Evolutionary conservation across 164 flowering plant genomes (phyloP).

Genomic region (Kalanchoe fedtschenkoi): DNA sequence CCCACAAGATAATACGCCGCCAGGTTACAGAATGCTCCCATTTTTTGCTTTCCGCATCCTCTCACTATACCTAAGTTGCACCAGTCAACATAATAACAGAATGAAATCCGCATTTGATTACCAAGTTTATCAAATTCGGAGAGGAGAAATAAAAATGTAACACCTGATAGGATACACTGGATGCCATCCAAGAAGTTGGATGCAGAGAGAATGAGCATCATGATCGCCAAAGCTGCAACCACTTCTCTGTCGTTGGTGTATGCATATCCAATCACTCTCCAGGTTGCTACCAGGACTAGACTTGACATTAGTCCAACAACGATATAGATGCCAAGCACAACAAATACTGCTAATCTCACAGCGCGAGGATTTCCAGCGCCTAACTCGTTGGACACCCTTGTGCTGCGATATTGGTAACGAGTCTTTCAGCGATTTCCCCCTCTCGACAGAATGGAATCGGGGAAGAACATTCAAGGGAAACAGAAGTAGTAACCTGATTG

Average conservation of each 20-base stretch:
- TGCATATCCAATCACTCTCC: conserved; percentile 18
- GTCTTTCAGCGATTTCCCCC: too few relatives aligned
- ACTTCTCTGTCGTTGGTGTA: conserved; percentile 19
- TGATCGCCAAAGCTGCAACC: conserved; percentile 17
- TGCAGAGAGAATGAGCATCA: conserved; percentile 17
- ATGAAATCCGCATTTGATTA: neutral
- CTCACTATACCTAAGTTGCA: conserved; percentile 17
- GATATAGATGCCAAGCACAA: conserved; percentile 13
- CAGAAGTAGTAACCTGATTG: conserved; percentile 25
- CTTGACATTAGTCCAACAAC: conserved; percentile 15
- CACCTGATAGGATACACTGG: conserved; percentile 24
- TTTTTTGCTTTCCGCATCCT: conserved; percentile 38
- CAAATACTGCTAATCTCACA: conserved; percentile 18
- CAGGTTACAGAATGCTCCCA: conserved; percentile 27
- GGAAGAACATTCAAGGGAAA: neutral
- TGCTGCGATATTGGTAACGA: conserved; percentile 11
- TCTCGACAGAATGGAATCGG: neutral
- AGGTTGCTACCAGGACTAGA: conserved; percentile 10
- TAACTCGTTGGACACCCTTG: conserved; percentile 32
- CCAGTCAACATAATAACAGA: neutral
- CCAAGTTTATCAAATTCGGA: neutral
- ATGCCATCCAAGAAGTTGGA: conserved; percentile 21
- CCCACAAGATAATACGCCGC: conserved; percentile 33
- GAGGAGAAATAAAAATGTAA: neutral
- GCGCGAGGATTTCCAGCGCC: conserved; percentile 27